Conservation (phyloP, 2,329 filamentous ascomycete genomes). For the Fusarium haematococcum region DNA sequence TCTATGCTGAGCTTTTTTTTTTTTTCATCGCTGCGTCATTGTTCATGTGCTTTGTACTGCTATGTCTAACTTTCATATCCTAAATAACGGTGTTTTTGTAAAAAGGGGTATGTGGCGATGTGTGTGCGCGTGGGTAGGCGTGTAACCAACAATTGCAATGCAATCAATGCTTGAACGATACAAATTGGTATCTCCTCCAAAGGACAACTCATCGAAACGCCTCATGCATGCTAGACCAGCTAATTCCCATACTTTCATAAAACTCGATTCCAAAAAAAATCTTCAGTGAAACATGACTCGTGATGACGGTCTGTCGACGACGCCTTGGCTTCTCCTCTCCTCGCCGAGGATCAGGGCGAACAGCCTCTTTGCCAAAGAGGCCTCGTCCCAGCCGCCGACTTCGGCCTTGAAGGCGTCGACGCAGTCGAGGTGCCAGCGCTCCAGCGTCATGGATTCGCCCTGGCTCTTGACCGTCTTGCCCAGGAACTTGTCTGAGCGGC, state of each 20-base stretch:
- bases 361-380: constrained; percentile 62
- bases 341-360: constrained; percentile 66
- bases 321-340: constrained; percentile 46
- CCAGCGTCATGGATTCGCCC: constrained; percentile 60
- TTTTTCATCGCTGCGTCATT: constrained; percentile 20
- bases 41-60: constrained; percentile 17
- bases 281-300: constrained; percentile 49
- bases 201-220: constrained; percentile 37
- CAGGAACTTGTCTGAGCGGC: constrained; percentile 52
- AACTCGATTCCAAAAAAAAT: constrained; percentile 24
- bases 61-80: constrained; percentile 17
- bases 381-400: constrained; percentile 64
- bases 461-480: constrained; percentile 62
- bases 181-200: constrained; percentile 40
- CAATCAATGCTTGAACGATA: constrained; percentile 26
- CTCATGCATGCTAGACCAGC: constrained; percentile 30
- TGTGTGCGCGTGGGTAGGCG: neutral
- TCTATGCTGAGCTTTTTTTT: constrained; percentile 32
- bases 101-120: constrained; percentile 20
- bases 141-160: neutral
- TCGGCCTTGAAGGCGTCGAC: constrained; percentile 64
- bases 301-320: constrained; percentile 23
- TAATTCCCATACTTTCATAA: constrained; percentile 30
- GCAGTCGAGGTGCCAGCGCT: constrained; percentile 69
- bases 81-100: neutral